Conservation (phyloP, 495 filamentous ascomycete genomes). For the Pyronema domesticum region DNA sequence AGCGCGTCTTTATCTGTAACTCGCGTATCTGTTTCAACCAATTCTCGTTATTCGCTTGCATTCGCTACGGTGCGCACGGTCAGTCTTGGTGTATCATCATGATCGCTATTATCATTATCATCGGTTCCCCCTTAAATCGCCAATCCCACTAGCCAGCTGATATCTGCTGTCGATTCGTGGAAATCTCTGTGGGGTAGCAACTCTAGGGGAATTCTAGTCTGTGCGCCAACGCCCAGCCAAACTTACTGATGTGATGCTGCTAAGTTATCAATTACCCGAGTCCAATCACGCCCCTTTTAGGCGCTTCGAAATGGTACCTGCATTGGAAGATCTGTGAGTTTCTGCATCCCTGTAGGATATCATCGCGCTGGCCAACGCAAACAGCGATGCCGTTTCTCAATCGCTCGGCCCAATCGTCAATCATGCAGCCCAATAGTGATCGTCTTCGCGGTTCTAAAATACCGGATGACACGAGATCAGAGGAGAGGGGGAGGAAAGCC, state of each 20-base stretch:
- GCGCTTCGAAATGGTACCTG: not conserved
- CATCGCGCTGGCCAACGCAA: too few species aligned
- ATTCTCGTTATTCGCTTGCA: too few species aligned
- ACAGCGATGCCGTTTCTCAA: too few species aligned
- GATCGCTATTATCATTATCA: too few species aligned
- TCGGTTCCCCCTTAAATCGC: too few species aligned
- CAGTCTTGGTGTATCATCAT: too few species aligned
- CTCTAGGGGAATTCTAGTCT: not conserved
- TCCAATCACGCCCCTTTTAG: not conserved
- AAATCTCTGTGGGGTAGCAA: not conserved
- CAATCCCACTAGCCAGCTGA: too few species aligned
- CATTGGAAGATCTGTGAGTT: not conserved
- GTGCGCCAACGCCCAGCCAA: not conserved
- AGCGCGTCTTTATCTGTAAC: too few species aligned
- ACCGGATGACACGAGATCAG: not conserved
- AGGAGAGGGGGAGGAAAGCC: not conserved
- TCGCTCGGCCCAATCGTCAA: not conserved
- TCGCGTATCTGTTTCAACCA: too few species aligned
- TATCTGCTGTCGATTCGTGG: not conserved
- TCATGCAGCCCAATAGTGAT: not conserved
- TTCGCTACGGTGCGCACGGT: too few species aligned
- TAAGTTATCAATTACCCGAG: not conserved
- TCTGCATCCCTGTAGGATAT: too few species aligned
- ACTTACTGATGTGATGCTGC: not conserved
- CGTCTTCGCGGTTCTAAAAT: not conserved